Evolutionary conservation across 441 rosid species (phyloP).

Genomic region (Erysimum cheiri): DNA sequence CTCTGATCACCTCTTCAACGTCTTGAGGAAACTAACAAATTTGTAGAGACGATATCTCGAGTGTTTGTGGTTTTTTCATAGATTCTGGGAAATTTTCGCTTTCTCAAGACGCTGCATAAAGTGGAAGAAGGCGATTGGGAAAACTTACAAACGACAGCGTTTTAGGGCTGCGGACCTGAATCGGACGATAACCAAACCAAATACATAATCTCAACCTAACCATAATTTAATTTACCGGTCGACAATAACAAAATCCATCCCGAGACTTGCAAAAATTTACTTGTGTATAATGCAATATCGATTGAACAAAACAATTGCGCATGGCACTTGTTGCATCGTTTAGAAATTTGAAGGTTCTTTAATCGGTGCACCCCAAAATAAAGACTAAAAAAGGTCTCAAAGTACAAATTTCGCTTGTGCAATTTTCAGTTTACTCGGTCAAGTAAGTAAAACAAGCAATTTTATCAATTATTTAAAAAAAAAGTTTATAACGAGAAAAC

Average conservation of each 20-base stretch:
- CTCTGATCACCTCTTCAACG: neutral
- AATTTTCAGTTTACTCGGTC: neutral
- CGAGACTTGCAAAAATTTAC: neutral
- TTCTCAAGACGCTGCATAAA: constrained; percentile 20
- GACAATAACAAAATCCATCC: neutral
- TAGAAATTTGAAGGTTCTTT: neutral
- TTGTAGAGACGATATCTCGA: neutral
- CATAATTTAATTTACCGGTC: neutral
- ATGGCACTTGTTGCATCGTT: neutral
- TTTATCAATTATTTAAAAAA: neutral
- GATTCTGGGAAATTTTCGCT: constrained; percentile 25
- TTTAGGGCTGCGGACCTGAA: neutral
- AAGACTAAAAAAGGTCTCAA: neutral
- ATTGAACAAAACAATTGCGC: neutral
- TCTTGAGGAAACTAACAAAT: neutral
- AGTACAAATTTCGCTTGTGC: neutral
- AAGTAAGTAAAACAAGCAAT: neutral
- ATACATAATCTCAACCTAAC: neutral
- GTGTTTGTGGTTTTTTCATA: constrained; percentile 17
- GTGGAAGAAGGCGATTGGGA: constrained; percentile 8
- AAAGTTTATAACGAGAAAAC: neutral
- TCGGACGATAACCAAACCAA: neutral
- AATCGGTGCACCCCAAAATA: neutral
- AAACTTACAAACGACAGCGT: neutral
- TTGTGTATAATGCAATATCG: neutral